phyloP scores from a whole-genome alignment of 345 rosid species.

The Camelina laxa region DNA sequence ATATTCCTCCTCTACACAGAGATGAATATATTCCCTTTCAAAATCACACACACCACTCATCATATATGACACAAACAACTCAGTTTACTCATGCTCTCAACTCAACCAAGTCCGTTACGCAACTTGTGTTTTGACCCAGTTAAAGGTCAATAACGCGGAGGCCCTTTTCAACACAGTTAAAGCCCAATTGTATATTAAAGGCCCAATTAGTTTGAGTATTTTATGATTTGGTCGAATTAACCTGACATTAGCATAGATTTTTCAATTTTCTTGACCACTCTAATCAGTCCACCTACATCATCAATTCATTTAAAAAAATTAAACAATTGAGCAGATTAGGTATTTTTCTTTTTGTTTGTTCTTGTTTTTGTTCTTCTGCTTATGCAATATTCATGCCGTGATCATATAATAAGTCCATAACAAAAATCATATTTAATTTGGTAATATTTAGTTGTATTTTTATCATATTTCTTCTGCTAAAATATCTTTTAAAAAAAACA shows the following conservation, averaged over 20 bases:
- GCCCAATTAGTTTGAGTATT: not conserved
- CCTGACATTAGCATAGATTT: no score
- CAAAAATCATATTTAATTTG: not conserved
- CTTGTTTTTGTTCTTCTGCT: not conserved
- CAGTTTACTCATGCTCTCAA: no score
- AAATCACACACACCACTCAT: not conserved
- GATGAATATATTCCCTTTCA: slow-evolving; percentile 39
- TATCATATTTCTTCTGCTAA: not conserved
- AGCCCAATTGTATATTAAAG: slow-evolving; percentile 5
- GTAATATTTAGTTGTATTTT: not conserved
- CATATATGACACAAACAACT: not conserved
- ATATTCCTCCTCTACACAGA: not conserved
- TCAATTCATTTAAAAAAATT: not conserved
- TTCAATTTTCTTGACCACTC: no score
- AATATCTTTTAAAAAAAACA: not conserved
- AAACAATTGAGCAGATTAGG: not conserved
- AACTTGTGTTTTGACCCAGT: not conserved
- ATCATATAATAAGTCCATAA: not conserved
- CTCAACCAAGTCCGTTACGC: not conserved
- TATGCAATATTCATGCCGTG: not conserved
- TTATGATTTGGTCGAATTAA: not conserved
- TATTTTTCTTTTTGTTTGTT: no score
- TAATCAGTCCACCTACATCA: not conserved
- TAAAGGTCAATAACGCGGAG: not conserved
- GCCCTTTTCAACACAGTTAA: not conserved